phyloP scores from a whole-genome alignment of 108 stramenopile genomes.

The Cyclostephanos tholiformis region DNA sequence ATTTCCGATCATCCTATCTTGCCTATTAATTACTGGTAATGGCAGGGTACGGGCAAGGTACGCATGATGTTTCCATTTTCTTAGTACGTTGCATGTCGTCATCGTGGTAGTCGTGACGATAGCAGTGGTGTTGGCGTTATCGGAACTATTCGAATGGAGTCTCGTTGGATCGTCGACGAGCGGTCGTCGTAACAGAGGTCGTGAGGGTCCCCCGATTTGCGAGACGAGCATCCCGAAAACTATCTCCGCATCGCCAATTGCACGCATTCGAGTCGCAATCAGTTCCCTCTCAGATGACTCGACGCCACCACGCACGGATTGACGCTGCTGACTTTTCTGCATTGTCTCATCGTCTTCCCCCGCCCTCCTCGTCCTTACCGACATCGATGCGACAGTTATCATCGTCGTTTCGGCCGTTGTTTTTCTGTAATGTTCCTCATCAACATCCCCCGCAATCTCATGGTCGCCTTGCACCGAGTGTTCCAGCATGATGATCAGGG shows the following conservation, averaged over 20 bases:
- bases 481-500: constrained; percentile 29
- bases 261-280: not conserved
- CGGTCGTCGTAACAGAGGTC: not conserved
- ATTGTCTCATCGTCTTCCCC: too few species aligned
- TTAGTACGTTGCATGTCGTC: constrained; percentile 31
- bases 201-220: constrained; percentile 29
- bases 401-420: too few species aligned
- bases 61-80: constrained; percentile 47
- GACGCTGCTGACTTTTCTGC: too few species aligned
- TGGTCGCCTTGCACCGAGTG: constrained; percentile 20
- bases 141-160: not conserved
- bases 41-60: constrained; percentile 41
- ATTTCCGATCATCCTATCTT: not conserved
- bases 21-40: constrained; percentile 27
- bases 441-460: constrained; percentile 11
- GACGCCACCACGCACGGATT: too few species aligned
- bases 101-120: constrained; percentile 23
- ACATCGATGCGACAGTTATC: too few species aligned
- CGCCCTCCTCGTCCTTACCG: not conserved
- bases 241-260: constrained; percentile 22
- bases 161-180: not conserved
- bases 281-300: not conserved
- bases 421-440: not conserved
- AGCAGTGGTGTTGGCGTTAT: not conserved
- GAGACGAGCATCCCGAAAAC: constrained; percentile 30